Evolutionary conservation across 2,329 filamentous ascomycete species (phyloP).

Genomic region (Hypomyces rosellus): DNA sequence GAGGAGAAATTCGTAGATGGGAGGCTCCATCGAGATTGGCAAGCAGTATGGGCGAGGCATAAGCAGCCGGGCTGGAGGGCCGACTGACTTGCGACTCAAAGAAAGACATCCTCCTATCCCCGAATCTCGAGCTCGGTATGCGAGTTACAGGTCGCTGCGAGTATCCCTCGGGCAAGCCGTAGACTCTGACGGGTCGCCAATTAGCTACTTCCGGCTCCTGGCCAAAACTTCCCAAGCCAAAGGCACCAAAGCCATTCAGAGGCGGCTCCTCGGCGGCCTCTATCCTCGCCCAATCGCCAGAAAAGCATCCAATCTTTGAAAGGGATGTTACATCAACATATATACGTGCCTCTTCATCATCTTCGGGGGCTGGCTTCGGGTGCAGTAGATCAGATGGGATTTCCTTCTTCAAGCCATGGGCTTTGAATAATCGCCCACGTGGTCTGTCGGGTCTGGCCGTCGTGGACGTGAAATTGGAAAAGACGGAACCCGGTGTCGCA

Average conservation of each 20-base stretch:
- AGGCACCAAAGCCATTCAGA: slow-evolving; percentile 57
- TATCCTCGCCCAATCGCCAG: slow-evolving; percentile 90
- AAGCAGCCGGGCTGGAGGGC: slow-evolving; percentile 54
- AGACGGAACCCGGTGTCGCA: slow-evolving; percentile 79
- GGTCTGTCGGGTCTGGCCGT: slow-evolving; percentile 69
- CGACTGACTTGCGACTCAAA: slow-evolving; percentile 63
- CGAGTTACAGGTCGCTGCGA: slow-evolving; percentile 54
- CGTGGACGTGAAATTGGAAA: slow-evolving; percentile 79
- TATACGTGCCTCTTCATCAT: slow-evolving; percentile 83
- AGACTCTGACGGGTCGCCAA: slow-evolving; percentile 84
- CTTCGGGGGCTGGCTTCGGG: slow-evolving; percentile 67
- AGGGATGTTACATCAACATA: slow-evolving; percentile 86
- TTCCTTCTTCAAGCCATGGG: slow-evolving; percentile 64
- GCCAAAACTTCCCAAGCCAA: slow-evolving; percentile 59
- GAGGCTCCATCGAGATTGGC: slow-evolving; percentile 76
- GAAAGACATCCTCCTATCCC: slow-evolving; percentile 51
- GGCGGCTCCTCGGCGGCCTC: slow-evolving; percentile 71
- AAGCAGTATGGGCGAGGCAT: slow-evolving; percentile 79
- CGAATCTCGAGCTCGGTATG: slow-evolving; percentile 49
- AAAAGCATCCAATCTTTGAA: slow-evolving; percentile 90
- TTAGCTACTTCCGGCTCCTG: slow-evolving; percentile 52
- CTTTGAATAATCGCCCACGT: slow-evolving; percentile 75
- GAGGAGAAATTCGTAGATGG: slow-evolving; percentile 70
- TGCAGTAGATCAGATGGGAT: slow-evolving; percentile 77
- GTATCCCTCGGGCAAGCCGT: slow-evolving; percentile 75